Percentiles rank a stretch among this genome's conserved stretches.
These are phyloP conservation scores for Diospyros lotus DNA, from an alignment of 148 eudicot genomes.

Conservation along the genomic window DNA sequence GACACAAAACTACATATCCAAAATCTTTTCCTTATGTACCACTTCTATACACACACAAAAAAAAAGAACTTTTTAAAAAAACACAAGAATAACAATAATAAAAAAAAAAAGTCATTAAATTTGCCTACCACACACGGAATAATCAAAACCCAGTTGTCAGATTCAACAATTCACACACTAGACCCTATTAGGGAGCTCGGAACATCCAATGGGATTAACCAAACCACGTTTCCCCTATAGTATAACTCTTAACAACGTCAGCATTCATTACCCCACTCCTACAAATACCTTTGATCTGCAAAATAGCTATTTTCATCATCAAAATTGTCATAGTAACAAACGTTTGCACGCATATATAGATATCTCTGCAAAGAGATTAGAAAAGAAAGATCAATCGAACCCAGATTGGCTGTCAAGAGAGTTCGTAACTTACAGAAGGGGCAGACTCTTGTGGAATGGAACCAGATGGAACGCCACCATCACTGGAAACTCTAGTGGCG, in stretches of 20 bases:
- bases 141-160: not conserved
- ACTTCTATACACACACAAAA: not conserved
- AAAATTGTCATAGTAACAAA: not conserved
- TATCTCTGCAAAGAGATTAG: not conserved
- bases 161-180: not conserved
- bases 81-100: too few species aligned
- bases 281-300: not conserved
- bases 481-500: conserved; percentile 33
- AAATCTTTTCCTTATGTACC: not conserved
- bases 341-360: not conserved
- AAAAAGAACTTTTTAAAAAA: too few species aligned
- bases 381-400: not conserved
- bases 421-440: conserved; percentile 40
- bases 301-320: not conserved
- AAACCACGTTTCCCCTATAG: not conserved
- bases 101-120: not conserved
- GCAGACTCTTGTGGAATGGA: conserved; percentile 30
- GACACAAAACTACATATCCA: not conserved
- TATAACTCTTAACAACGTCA: not conserved
- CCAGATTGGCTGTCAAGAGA: not conserved
- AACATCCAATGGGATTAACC: not conserved
- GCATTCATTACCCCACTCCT: not conserved
- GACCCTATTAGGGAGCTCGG: not conserved
- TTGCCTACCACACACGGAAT: not conserved
- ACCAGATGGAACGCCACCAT: conserved; percentile 26